phyloP scores from a whole-genome alignment of 345 rosid genomes.

The Lagerstroemia speciosa region DNA sequence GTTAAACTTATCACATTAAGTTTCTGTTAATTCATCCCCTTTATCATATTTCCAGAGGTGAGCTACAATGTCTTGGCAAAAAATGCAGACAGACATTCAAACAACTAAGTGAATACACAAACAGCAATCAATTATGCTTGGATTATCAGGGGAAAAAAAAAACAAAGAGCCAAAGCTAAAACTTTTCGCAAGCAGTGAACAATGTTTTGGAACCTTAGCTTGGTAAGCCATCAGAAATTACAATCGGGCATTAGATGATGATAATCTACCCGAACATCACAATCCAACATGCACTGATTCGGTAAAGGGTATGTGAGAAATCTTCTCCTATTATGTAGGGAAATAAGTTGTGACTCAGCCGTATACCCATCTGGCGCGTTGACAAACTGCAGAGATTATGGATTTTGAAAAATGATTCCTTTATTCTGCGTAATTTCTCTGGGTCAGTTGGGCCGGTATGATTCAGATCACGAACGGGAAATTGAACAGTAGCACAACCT shows the following conservation, averaged over 20 bases:
- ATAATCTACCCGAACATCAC: background rate
- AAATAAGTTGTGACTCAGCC: background rate
- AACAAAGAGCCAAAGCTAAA: background rate
- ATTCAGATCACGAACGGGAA: background rate
- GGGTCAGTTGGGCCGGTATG: too few relatives aligned
- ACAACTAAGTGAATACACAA: background rate
- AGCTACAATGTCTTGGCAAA: background rate
- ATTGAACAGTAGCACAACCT: background rate
- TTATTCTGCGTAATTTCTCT: too few relatives aligned
- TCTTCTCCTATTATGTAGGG: background rate
- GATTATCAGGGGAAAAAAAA: too few relatives aligned
- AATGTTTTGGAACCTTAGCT: background rate
- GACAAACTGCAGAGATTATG: too few relatives aligned
- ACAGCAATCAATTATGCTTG: background rate
- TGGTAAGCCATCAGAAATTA: background rate
- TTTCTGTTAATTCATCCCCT: background rate
- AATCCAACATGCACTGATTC: background rate
- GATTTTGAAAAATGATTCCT: too few relatives aligned
- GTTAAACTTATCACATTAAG: background rate
- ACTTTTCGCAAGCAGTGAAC: too few relatives aligned
- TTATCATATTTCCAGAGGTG: background rate
- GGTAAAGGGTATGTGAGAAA: background rate
- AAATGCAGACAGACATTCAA: background rate
- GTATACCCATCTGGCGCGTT: too few relatives aligned
- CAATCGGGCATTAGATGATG: background rate